phyloP scores from a whole-genome alignment of 108 stramenopile species.

The Cyclotella sp. region DNA sequence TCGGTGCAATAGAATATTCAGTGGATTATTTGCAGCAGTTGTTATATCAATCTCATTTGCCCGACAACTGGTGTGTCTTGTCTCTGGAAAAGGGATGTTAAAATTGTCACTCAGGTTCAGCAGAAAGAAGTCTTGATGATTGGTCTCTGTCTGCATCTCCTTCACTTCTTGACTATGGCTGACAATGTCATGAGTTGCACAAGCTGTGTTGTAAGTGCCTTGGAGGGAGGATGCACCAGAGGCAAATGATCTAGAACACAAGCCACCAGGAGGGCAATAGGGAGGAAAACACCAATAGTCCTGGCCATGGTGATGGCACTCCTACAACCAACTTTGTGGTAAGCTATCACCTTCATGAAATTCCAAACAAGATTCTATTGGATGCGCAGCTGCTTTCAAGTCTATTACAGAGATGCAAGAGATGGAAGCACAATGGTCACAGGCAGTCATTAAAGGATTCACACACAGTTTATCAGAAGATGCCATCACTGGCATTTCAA shows the following conservation, averaged over 20 bases:
- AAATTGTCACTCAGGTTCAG: no score
- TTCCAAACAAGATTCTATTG: no score
- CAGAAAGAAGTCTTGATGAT: no score
- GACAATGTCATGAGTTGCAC: no score
- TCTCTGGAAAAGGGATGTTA: background rate
- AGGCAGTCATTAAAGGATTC: background rate
- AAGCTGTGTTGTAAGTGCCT: no score
- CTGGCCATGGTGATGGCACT: conserved; percentile 36
- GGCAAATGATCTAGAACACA: conserved; percentile 30
- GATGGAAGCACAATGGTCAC: background rate
- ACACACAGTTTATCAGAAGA: background rate
- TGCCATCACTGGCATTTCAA: background rate
- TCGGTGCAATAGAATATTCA: conserved; percentile 25
- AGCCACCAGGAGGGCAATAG: conserved; percentile 46
- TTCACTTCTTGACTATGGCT: no score
- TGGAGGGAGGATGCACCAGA: no score
- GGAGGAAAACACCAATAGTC: conserved; percentile 47
- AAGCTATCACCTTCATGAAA: background rate
- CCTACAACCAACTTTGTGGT: conserved; percentile 22
- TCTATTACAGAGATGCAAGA: no score
- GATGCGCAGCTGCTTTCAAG: background rate
- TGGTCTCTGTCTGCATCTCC: no score
- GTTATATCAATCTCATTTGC: background rate
- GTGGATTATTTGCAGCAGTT: conserved; percentile 11
- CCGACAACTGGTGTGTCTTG: background rate